phyloP scores from a whole-genome alignment of 2,329 filamentous ascomycete species.

The Tolypocladium ophioglossoides region DNA sequence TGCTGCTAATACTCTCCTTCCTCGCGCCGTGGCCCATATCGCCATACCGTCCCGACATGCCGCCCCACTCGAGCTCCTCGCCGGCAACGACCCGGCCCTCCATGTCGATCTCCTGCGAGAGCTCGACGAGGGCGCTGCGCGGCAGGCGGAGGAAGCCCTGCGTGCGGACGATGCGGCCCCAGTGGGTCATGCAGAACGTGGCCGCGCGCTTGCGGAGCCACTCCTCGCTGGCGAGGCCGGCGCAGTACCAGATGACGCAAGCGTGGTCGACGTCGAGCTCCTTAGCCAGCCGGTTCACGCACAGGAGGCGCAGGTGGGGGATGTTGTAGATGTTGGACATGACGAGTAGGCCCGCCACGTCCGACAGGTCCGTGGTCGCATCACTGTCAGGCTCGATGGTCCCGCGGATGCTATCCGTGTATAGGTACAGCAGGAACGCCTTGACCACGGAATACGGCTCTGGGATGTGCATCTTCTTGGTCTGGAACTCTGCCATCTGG shows the following conservation, averaged over 20 bases:
- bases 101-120: slow-evolving; percentile 86
- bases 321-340: slow-evolving; percentile 99
- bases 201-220: slow-evolving; percentile 88
- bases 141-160: slow-evolving; percentile 75
- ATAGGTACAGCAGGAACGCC: slow-evolving; percentile 91
- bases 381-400: slow-evolving; percentile 43
- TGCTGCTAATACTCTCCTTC: slow-evolving; percentile 51
- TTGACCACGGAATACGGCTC: slow-evolving; percentile 92
- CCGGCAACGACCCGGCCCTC: slow-evolving; percentile 87
- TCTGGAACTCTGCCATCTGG: slow-evolving; percentile 96
- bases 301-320: slow-evolving; percentile 80
- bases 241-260: slow-evolving; percentile 92
- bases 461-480: slow-evolving; percentile 94
- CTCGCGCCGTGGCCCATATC: slow-evolving; percentile 28
- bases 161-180: slow-evolving; percentile 88
- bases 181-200: slow-evolving; percentile 81
- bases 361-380: slow-evolving; percentile 67
- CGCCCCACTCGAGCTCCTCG: slow-evolving; percentile 60
- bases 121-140: slow-evolving; percentile 70
- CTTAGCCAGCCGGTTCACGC: slow-evolving; percentile 78
- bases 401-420: slow-evolving; percentile 79
- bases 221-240: slow-evolving; percentile 79
- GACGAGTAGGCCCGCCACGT: slow-evolving; percentile 88
- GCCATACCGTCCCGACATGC: slow-evolving; percentile 35
- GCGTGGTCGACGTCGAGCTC: slow-evolving; percentile 93